These are phyloP conservation scores for Rhododendron ferrugineum DNA, from an alignment of 148 eudicot species.

Conservation along the genomic window DNA sequence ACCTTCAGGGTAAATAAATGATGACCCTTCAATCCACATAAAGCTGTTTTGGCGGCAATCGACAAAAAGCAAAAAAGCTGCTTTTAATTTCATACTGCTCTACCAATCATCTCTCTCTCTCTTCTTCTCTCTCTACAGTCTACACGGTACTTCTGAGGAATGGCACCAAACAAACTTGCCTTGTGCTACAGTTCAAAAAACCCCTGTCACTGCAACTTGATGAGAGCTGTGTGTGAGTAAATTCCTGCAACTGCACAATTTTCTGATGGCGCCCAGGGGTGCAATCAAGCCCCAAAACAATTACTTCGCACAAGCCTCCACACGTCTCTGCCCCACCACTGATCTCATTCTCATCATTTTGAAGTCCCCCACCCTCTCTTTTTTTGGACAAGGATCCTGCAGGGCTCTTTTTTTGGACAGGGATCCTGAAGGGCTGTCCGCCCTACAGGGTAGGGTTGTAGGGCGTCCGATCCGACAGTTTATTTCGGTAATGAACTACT, in stretches of 20 bases:
- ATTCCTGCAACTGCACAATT: not conserved
- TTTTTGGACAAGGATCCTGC: too few relatives aligned
- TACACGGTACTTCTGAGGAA: not conserved
- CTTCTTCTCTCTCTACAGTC: too few relatives aligned
- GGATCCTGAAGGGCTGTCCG: too few relatives aligned
- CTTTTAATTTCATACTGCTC: not conserved
- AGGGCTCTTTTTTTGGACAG: too few relatives aligned
- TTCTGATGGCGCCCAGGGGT: not conserved
- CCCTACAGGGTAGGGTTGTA: too few relatives aligned
- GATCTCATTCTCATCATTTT: not conserved
- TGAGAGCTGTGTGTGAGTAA: not conserved
- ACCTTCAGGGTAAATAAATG: too few relatives aligned
- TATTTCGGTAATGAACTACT: too few relatives aligned
- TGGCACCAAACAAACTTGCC: slow-evolving; percentile 1
- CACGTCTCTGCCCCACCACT: not conserved
- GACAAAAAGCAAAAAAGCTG: not conserved
- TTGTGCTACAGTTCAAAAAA: not conserved
- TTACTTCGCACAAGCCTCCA: not conserved
- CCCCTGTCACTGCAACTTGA: not conserved
- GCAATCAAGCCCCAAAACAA: not conserved
- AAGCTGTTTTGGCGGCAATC: not conserved
- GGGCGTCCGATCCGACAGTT: rapidly evolving
- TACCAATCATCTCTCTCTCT: not conserved
- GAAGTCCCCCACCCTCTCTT: not conserved
- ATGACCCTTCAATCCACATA: too few relatives aligned